These are phyloP conservation scores for Suhomyces bribrorum DNA, from an alignment of 1,139 yeast species.

Conservation along the genomic window DNA sequence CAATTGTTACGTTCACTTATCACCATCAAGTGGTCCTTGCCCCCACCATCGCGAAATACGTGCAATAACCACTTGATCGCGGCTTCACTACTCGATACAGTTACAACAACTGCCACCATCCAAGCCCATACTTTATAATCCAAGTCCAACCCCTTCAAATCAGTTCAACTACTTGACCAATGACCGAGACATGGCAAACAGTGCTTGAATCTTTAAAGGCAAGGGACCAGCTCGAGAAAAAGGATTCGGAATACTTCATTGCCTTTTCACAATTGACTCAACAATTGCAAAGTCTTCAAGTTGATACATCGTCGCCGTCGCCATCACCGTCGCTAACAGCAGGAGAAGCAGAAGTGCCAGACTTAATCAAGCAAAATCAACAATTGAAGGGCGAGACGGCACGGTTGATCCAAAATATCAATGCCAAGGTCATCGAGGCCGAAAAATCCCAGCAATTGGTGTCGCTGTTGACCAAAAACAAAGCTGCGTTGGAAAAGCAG, in stretches of 20 bases:
- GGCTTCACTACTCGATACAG: too few species aligned
- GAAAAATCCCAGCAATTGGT: conserved; percentile 25
- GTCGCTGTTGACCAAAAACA: conserved; percentile 14
- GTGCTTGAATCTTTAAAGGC: conserved; percentile 26
- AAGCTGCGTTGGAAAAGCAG: conserved; percentile 24
- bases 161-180: not conserved
- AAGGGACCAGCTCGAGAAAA: conserved; percentile 37
- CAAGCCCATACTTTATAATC: too few species aligned
- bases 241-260: conserved; percentile 31
- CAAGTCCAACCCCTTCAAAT: too few species aligned
- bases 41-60: conserved; percentile 3
- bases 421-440: conserved; percentile 24
- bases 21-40: too few species aligned
- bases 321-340: conserved; percentile 20
- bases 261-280: conserved; percentile 35
- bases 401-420: conserved; percentile 25
- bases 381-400: conserved; percentile 17
- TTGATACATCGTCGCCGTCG: conserved; percentile 5
- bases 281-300: conserved; percentile 13
- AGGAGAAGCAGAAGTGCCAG: conserved; percentile 7
- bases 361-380: conserved; percentile 6
- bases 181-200: conserved; percentile 18
- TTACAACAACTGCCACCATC: not conserved
- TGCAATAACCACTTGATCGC: too few species aligned
- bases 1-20: too few species aligned